phyloP scores from a whole-genome alignment of 495 filamentous ascomycete genomes.

The Hypoxylon cercidicola region DNA sequence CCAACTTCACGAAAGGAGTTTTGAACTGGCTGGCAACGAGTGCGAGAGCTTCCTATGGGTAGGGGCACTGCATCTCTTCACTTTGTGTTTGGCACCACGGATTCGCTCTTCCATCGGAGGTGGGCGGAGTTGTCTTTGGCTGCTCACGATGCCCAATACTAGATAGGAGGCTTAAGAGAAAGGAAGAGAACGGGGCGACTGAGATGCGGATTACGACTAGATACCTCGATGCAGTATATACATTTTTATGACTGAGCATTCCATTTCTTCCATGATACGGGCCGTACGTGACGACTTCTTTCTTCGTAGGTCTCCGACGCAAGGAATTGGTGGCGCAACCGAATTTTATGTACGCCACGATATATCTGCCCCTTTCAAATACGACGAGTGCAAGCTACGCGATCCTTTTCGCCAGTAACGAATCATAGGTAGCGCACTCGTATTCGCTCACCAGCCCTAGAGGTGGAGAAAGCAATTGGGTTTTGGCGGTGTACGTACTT shows the following conservation, averaged over 20 bases:
- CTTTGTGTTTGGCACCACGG: conserved; percentile 34
- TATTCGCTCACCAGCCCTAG: background rate
- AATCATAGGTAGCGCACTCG: background rate
- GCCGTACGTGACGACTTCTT: too few relatives aligned
- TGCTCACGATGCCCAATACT: conserved; percentile 29
- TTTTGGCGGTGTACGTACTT: too few relatives aligned
- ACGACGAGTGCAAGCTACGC: background rate
- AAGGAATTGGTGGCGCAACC: too few relatives aligned
- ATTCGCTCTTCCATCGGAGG: conserved; percentile 34
- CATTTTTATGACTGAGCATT: conserved; percentile 24
- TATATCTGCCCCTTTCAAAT: too few relatives aligned
- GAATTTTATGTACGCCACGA: too few relatives aligned
- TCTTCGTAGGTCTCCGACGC: background rate
- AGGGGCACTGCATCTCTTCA: background rate
- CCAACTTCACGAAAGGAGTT: conserved; percentile 47
- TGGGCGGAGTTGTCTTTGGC: conserved; percentile 38
- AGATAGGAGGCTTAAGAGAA: conserved; percentile 20
- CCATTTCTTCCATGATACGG: background rate
- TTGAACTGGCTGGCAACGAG: conserved; percentile 34
- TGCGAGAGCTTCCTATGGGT: conserved; percentile 1
- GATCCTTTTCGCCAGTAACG: background rate
- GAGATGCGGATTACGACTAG: conserved; percentile 44
- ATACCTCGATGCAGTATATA: conserved; percentile 47
- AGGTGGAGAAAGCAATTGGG: background rate
- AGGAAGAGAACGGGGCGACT: conserved; percentile 20